These are phyloP conservation scores for Closterium sp. DNA, from an alignment of 139 green algal species.

Conservation along the genomic window DNA sequence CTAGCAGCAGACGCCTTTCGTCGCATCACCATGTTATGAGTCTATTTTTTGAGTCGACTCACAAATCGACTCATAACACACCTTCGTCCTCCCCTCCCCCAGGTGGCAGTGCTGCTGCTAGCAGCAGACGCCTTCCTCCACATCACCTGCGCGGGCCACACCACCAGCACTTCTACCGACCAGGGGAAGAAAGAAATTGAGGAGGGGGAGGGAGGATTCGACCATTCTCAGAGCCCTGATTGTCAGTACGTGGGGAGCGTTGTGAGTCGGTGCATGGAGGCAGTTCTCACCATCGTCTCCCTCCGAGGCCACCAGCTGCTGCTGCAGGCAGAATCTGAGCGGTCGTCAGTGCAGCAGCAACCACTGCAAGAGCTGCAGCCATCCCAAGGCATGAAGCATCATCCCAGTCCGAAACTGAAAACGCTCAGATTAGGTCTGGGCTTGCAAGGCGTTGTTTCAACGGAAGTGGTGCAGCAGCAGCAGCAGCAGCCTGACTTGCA, in stretches of 20 bases:
- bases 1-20: too few species aligned
- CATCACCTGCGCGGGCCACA: neutral
- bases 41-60: too few species aligned
- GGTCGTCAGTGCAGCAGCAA: neutral
- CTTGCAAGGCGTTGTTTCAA: too few species aligned
- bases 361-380: too few species aligned
- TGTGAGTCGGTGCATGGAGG: neutral
- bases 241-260: neutral
- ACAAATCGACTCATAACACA: too few species aligned
- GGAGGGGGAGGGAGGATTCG: neutral
- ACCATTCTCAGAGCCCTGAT: neutral
- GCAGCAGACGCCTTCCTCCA: neutral
- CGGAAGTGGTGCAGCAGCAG: neutral
- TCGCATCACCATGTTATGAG: too few species aligned
- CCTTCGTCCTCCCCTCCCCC: neutral
- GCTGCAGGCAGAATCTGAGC: neutral
- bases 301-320: neutral
- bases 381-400: too few species aligned
- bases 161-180: neutral
- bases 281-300: neutral
- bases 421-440: too few species aligned
- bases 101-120: neutral
- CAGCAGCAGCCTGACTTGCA: neutral
- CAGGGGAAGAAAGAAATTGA: neutral
- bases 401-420: too few species aligned